These are phyloP conservation scores for Neocatenulostroma microsporum DNA, from an alignment of 2,329 filamentous ascomycete species.

Conservation along the genomic window DNA sequence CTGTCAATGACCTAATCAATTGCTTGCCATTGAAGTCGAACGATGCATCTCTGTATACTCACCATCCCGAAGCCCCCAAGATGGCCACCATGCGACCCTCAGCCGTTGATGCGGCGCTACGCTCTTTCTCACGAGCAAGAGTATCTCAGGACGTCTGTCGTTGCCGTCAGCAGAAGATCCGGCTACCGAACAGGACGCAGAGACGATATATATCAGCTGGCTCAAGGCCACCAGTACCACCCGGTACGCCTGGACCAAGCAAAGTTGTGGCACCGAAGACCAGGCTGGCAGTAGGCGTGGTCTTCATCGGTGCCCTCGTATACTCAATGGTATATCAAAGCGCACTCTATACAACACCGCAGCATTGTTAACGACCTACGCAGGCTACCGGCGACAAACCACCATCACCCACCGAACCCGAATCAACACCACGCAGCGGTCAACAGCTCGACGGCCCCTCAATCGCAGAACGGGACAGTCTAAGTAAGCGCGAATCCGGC, in stretches of 20 bases:
- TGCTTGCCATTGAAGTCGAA: too few relatives aligned
- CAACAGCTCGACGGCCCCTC: slow-evolving; percentile 52
- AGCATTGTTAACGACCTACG: slow-evolving; percentile 6
- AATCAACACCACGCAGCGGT: slow-evolving; percentile 6
- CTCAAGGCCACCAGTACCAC: slow-evolving; percentile 15
- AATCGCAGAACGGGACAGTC: slow-evolving; percentile 76
- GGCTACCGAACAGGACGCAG: slow-evolving; percentile 11
- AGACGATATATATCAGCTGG: slow-evolving; percentile 21
- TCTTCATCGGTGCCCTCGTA: slow-evolving; percentile 46
- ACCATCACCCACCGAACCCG: slow-evolving; percentile 19
- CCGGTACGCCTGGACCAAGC: slow-evolving; percentile 30
- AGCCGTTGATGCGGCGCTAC: too few relatives aligned
- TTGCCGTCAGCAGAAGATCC: too few relatives aligned
- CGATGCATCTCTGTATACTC: too few relatives aligned
- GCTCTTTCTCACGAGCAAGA: too few relatives aligned
- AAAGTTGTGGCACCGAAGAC: slow-evolving; percentile 35
- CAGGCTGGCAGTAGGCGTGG: slow-evolving; percentile 40
- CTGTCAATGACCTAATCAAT: too few relatives aligned
- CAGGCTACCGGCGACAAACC: slow-evolving; percentile 33
- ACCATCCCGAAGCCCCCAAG: too few relatives aligned
- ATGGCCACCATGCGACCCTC: too few relatives aligned
- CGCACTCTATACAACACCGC: slow-evolving; percentile 11
- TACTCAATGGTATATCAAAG: slow-evolving; percentile 49
- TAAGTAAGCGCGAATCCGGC: slow-evolving; percentile 68
- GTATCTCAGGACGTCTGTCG: too few relatives aligned